phyloP scores from a whole-genome alignment of 2,329 filamentous ascomycete genomes.

The Aureobasidium sp. region DNA sequence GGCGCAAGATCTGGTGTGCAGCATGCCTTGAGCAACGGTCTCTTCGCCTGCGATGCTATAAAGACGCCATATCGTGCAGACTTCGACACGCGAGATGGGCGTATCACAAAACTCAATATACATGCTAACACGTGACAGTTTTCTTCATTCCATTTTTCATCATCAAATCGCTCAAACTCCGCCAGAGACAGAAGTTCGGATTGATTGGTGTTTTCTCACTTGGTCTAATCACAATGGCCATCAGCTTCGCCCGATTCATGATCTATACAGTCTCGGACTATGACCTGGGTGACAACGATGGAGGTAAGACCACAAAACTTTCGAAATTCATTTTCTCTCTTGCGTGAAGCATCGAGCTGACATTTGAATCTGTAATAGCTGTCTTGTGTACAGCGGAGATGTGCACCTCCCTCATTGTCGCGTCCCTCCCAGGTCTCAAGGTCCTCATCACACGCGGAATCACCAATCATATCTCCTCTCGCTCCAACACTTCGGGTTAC shows the following conservation, averaged over 20 bases:
- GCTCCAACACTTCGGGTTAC: neutral
- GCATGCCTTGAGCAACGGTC: neutral
- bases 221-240: conserved; percentile 7
- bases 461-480: neutral
- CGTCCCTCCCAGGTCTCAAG: conserved; percentile 9
- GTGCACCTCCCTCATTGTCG: conserved; percentile 9
- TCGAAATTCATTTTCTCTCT: no score
- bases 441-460: neutral
- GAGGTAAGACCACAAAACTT: neutral
- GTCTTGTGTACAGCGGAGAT: conserved; percentile 14
- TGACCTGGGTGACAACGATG: conserved; percentile 2
- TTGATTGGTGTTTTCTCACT: conserved; percentile 9
- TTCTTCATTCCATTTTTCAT: conserved; percentile 10
- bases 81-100: neutral
- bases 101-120: neutral
- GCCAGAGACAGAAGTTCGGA: conserved; percentile 7
- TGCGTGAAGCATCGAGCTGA: neutral
- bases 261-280: conserved; percentile 1
- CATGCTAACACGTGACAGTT: neutral
- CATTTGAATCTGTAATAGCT: neutral
- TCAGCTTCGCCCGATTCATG: conserved; percentile 9
- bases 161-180: neutral
- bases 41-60: neutral
- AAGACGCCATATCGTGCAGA: neutral
- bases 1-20: neutral